Conservation (phyloP, 1,284 basidiomycete genomes). For the Mixia osmundae region DNA sequence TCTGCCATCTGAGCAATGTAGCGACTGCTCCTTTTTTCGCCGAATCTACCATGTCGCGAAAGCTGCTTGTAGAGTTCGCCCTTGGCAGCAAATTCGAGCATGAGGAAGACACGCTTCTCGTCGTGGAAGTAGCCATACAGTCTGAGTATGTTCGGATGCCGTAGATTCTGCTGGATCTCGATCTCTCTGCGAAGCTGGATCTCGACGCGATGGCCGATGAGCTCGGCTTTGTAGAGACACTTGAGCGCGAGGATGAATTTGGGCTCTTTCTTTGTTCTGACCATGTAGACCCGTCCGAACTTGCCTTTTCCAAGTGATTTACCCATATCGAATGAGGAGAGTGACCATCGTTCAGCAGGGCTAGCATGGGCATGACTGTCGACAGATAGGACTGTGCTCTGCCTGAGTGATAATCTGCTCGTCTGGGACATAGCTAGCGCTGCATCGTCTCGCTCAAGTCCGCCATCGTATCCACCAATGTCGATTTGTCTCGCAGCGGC, state of each 20-base stretch:
- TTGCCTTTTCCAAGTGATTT: conserved; percentile 92
- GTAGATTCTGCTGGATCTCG: conserved; percentile 91
- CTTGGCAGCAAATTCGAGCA: conserved; percentile 87
- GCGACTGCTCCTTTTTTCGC: conserved; percentile 54
- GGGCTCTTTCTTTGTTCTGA: conserved; percentile 65
- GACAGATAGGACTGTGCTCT: conserved; percentile 6
- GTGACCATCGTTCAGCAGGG: conserved; percentile 36
- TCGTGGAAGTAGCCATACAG: conserved; percentile 96
- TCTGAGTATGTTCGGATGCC: conserved; percentile 78
- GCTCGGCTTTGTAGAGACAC: conserved; percentile 89
- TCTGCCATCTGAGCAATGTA: conserved; percentile 99
- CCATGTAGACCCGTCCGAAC: conserved; percentile 97
- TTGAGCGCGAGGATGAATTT: conserved; percentile 92
- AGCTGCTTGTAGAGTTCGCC: conserved; percentile 94
- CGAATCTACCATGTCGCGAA: conserved; percentile 58
- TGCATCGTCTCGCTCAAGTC: conserved; percentile 46
- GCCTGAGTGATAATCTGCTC: conserved; percentile 43
- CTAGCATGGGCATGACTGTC: conserved; percentile 7
- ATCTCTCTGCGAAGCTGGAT: conserved; percentile 91
- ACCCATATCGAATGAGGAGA: conserved; percentile 80
- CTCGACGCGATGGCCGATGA: conserved; percentile 64
- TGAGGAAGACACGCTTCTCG: conserved; percentile 88
- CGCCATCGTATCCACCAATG: conserved; percentile 66
- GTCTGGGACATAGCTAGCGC: conserved; percentile 33
- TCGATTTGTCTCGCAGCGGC: no score